Evolutionary conservation across 2,329 filamentous ascomycete species (phyloP).

Genomic region (Aspergillus flavus): DNA sequence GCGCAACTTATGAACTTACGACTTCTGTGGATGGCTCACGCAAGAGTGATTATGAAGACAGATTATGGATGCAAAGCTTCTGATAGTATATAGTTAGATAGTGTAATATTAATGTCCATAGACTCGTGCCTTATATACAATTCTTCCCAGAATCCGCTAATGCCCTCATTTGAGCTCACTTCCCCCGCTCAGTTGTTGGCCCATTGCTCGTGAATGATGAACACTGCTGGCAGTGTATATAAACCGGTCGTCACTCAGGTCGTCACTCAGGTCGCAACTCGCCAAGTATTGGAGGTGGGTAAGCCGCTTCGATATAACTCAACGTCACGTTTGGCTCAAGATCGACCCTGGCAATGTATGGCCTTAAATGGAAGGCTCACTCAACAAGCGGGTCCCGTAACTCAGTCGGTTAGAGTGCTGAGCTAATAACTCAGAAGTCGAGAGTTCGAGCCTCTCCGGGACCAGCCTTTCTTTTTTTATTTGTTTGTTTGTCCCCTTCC

Average conservation of each 20-base stretch:
- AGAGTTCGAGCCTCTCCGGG: conserved; percentile 4
- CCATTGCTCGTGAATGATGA: no score
- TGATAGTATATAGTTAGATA: conserved; percentile 20
- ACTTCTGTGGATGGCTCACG: conserved; percentile 18
- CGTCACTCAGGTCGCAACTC: no score
- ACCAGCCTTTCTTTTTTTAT: not conserved
- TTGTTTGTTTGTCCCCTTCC: not conserved
- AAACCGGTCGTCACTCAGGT: no score
- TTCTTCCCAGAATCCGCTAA: not conserved
- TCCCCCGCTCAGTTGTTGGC: no score
- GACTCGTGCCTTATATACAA: not conserved
- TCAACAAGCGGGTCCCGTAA: not conserved
- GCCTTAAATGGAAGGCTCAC: fast-evolving
- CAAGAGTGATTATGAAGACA: conserved; percentile 12
- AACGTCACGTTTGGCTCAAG: no score
- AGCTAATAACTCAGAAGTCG: conserved; percentile 7
- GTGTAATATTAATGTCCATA: conserved; percentile 23
- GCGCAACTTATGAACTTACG: conserved; percentile 21
- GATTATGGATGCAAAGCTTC: conserved; percentile 7
- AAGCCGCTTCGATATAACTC: no score
- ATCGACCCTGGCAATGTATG: fast-evolving
- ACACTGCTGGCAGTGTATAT: no score
- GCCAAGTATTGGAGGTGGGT: no score
- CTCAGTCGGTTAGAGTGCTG: conserved; percentile 7
- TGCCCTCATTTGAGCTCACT: not conserved